A percentile compares a stretch with the other conserved stretches of the same genome.
phyloP scores from a whole-genome alignment of 1,284 basidiomycete species.

The Porogramme epimiltina region DNA sequence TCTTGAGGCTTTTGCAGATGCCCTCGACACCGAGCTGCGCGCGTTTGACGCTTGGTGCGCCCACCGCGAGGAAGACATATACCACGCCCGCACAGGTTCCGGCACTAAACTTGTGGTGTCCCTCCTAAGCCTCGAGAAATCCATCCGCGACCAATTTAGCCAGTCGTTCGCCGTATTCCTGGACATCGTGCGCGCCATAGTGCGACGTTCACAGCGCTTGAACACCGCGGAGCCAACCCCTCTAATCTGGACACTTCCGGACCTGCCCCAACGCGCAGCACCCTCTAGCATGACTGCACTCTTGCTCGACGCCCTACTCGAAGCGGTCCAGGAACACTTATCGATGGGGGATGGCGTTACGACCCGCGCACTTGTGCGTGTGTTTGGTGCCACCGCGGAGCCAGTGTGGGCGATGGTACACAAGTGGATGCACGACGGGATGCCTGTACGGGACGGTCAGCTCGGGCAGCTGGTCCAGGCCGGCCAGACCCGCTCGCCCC shows the following conservation, averaged over 20 bases:
- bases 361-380: slow-evolving; percentile 53
- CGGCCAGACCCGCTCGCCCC: slow-evolving; percentile 4
- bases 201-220: slow-evolving; percentile 31
- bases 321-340: slow-evolving; percentile 52
- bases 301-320: slow-evolving; percentile 66
- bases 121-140: slow-evolving; percentile 64
- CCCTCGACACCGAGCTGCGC: slow-evolving; percentile 60
- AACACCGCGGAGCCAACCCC: slow-evolving; percentile 26
- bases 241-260: slow-evolving; percentile 44
- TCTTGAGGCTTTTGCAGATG: slow-evolving; percentile 80
- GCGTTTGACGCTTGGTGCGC: slow-evolving; percentile 73
- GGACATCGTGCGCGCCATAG: slow-evolving; percentile 36
- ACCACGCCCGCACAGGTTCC: slow-evolving; percentile 49
- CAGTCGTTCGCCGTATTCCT: slow-evolving; percentile 57
- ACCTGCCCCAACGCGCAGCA: slow-evolving; percentile 44
- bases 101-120: slow-evolving; percentile 56
- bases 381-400: slow-evolving; percentile 66
- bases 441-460: slow-evolving; percentile 50
- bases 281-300: slow-evolving; percentile 52
- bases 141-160: slow-evolving; percentile 58
- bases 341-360: slow-evolving; percentile 57
- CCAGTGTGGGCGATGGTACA: slow-evolving; percentile 77
- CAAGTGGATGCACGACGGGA: slow-evolving; percentile 75
- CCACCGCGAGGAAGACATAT: slow-evolving; percentile 64
- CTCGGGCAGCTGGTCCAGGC: slow-evolving; percentile 4